Evolutionary conservation across 805 yeast species (phyloP).

Genomic region (Myxozyma nipponensis): DNA sequence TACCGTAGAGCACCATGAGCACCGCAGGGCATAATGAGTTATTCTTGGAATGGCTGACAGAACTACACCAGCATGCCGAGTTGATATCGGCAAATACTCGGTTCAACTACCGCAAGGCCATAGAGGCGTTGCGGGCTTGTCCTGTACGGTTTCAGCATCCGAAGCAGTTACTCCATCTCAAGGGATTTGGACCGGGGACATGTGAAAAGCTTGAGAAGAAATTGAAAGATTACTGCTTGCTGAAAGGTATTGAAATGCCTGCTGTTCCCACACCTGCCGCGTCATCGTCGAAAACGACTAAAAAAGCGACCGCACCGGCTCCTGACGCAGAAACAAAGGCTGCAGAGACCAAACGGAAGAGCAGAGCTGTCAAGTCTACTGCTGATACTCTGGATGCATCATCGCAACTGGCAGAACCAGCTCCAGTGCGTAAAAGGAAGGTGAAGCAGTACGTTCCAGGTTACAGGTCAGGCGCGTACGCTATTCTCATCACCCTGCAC

Average conservation of each 20-base stretch:
- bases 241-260: conserved; percentile 49
- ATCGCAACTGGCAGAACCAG: not conserved
- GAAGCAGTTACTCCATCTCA: conserved; percentile 54
- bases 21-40: conserved; percentile 10
- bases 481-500: conserved; percentile 60
- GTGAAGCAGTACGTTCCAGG: conserved; percentile 60
- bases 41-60: conserved; percentile 20
- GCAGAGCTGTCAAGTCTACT: not conserved
- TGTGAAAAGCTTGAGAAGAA: conserved; percentile 48
- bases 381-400: not conserved
- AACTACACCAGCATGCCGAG: conserved; percentile 16
- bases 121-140: conserved; percentile 47
- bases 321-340: not conserved
- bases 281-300: not conserved
- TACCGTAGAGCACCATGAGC: not conserved
- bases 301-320: not conserved
- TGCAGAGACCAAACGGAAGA: not conserved
- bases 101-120: conserved; percentile 53
- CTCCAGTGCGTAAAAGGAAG: conserved; percentile 23
- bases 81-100: conserved; percentile 49
- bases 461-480: conserved; percentile 79
- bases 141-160: conserved; percentile 52
- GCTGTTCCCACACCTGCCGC: not conserved
- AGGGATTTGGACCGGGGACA: conserved; percentile 69
- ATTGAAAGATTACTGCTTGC: conserved; percentile 54